Base-by-base conservation (phyloP, 495 filamentous ascomycete genomes). In the Pyronema domesticum region DNA sequence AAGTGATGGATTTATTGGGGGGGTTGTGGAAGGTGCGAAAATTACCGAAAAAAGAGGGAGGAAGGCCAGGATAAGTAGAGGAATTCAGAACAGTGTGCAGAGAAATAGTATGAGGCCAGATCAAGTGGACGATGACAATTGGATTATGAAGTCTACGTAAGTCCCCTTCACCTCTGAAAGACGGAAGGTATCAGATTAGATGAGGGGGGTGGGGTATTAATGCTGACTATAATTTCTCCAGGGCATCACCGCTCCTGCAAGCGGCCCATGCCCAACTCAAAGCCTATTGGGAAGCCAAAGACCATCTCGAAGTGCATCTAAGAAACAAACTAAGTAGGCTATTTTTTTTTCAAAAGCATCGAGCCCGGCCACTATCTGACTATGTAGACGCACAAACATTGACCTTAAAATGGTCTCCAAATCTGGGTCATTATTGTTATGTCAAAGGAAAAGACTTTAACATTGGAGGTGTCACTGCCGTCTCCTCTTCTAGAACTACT, bases 351-450 rank as follows among this genome's bases (percentile, higher is more conserved):
- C 13, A 9, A n/a, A 19, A 36, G 17, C 18, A 19, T 13, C 23
- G 47, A 13, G 23, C 47, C 11, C 47, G 18, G 11, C 11, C 47
- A 10, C 30, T 50, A 13, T 50, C 47, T 50, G 47, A 50, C 30
- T 47, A 14, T 36, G 13, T 50, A 50, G 47, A 50, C 36, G 47
- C 30, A 13, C 47, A 50, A 19, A 35, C 9, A 4, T 19, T 50
- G 11, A 50, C 83, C 1, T 74, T 98, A 8, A 80, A 79, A 54
- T 95, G 86, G 84, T 83, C 82, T 6, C 80, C 91, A 0, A 78
- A 79, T 0, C 72, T 89, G 3, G 88, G 91, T 2, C 85, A 98
- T 64, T 81, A 91, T 56, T 91, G 84, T 67, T 88, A 95, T 59
- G 76, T 95, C 57, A 94, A 83, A 69, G 86, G 86, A 33, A 50